These are phyloP conservation scores for Paspalum notatum DNA, from an alignment of 176 grass and related monocot genomes.

Conservation along the genomic window DNA sequence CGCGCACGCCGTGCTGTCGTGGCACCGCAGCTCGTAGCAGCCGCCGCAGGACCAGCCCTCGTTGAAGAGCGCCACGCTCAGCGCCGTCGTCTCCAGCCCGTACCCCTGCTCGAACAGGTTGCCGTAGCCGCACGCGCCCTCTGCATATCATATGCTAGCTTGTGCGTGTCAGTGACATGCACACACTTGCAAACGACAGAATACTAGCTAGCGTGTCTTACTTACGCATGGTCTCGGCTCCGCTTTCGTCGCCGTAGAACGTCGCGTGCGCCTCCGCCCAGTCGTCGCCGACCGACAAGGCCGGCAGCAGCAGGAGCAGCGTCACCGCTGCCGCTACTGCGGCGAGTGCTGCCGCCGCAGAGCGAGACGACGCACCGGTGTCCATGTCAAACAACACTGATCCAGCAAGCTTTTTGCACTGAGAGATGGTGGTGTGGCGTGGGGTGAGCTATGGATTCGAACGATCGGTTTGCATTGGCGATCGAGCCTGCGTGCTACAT, in stretches of 20 bases:
- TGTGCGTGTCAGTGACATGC: neutral
- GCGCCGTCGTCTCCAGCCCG: constrained; percentile 33
- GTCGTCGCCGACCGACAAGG: neutral
- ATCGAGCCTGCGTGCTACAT: neutral
- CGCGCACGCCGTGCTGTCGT: neutral
- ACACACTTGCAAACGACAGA: neutral
- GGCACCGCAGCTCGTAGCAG: constrained; percentile 17
- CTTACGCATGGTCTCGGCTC: constrained; percentile 31
- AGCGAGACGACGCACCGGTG: neutral
- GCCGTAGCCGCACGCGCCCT: constrained; percentile 39
- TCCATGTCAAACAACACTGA: neutral
- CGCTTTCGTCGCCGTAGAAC: constrained; percentile 34
- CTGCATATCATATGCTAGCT: neutral
- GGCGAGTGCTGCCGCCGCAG: neutral
- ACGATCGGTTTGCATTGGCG: neutral
- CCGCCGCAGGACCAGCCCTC: constrained; percentile 32
- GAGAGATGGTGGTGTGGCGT: neutral
- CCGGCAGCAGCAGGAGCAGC: neutral
- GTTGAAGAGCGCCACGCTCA: constrained; percentile 40
- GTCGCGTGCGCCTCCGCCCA: constrained; percentile 31
- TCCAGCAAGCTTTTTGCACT: neutral
- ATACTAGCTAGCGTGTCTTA: neutral
- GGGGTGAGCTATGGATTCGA: too few relatives aligned
- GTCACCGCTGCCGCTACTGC: neutral
- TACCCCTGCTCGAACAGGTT: constrained; percentile 30